Conservation (phyloP, 169 alveolate genomes). For the Cryptosporidium tyzzeri region DNA sequence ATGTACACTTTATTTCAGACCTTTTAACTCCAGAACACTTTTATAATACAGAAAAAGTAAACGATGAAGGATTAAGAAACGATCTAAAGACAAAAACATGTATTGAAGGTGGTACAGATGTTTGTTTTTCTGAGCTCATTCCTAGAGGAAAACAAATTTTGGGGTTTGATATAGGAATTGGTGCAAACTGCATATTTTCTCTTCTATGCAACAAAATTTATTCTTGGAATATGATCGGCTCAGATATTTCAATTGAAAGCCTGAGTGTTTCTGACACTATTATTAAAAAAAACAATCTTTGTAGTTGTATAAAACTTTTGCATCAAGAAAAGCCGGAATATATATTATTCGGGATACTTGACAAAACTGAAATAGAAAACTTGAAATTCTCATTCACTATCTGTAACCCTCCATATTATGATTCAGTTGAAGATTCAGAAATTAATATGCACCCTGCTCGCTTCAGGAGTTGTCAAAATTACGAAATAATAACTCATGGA, state of each 20-base stretch:
- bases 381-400: constrained; percentile 66
- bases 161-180: constrained; percentile 80
- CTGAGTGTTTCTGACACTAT: constrained; percentile 66
- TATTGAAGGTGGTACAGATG: not conserved
- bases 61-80: not conserved
- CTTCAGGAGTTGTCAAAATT: constrained; percentile 30
- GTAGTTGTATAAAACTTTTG: constrained; percentile 41
- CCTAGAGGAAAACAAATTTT: constrained; percentile 76
- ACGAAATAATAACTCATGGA: constrained; percentile 78
- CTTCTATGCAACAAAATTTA: constrained; percentile 76
- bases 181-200: constrained; percentile 81
- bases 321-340: constrained; percentile 54
- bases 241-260: constrained; percentile 77
- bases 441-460: constrained; percentile 70
- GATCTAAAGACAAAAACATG: not conserved
- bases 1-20: constrained; percentile 81
- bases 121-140: not conserved
- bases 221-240: constrained; percentile 79
- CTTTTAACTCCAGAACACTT: constrained; percentile 74
- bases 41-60: constrained; percentile 31
- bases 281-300: constrained; percentile 54
- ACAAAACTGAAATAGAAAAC: constrained; percentile 7
- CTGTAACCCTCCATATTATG: constrained; percentile 81
- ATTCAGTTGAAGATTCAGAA: constrained; percentile 12
- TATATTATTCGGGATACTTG: constrained; percentile 66